These are phyloP conservation scores for Wickerhamomyces bisporus DNA, from an alignment of 805 yeast genomes.

Conservation along the genomic window DNA sequence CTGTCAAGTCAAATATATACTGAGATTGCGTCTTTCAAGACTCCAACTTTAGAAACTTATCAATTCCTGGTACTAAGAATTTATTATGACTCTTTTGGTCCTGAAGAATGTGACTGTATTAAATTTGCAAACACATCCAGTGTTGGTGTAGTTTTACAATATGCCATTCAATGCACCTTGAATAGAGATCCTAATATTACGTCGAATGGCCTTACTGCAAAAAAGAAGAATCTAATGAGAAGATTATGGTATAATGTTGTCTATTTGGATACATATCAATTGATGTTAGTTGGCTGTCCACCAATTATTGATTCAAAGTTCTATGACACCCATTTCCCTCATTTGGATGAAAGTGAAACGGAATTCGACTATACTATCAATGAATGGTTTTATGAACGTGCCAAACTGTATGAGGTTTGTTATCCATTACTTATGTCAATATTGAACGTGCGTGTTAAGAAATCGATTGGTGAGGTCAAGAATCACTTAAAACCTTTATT, in stretches of 20 bases:
- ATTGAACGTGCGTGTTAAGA: slow-evolving; percentile 14
- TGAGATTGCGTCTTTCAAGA: slow-evolving; percentile 14
- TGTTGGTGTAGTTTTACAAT: slow-evolving; percentile 18
- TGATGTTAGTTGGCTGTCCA: slow-evolving; percentile 18
- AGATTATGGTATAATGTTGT: slow-evolving; percentile 21
- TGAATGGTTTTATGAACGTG: slow-evolving; percentile 11
- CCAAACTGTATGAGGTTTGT: slow-evolving; percentile 11
- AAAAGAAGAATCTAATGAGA: slow-evolving; percentile 17
- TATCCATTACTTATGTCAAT: slow-evolving; percentile 16
- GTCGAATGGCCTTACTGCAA: background rate
- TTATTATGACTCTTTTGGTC: slow-evolving; percentile 15
- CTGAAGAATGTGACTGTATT: slow-evolving; percentile 23
- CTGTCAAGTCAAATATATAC: slow-evolving; percentile 10
- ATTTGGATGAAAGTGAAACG: slow-evolving; percentile 17
- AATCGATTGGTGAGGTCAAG: slow-evolving; percentile 11
- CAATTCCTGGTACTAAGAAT: slow-evolving; percentile 17
- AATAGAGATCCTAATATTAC: slow-evolving; percentile 18
- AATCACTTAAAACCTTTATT: slow-evolving; percentile 10
- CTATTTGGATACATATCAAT: slow-evolving; percentile 17
- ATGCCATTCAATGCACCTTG: slow-evolving; percentile 17
- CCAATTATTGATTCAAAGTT: slow-evolving; percentile 17
- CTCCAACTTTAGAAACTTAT: slow-evolving; percentile 11
- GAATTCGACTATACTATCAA: slow-evolving; percentile 18
- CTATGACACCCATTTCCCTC: slow-evolving; percentile 23
- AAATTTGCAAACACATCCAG: slow-evolving; percentile 12